A percentile compares a stretch with the other conserved stretches of the same genome.
phyloP scores from a whole-genome alignment of 2,329 filamentous ascomycete species.

The Chaetomium sp. region DNA sequence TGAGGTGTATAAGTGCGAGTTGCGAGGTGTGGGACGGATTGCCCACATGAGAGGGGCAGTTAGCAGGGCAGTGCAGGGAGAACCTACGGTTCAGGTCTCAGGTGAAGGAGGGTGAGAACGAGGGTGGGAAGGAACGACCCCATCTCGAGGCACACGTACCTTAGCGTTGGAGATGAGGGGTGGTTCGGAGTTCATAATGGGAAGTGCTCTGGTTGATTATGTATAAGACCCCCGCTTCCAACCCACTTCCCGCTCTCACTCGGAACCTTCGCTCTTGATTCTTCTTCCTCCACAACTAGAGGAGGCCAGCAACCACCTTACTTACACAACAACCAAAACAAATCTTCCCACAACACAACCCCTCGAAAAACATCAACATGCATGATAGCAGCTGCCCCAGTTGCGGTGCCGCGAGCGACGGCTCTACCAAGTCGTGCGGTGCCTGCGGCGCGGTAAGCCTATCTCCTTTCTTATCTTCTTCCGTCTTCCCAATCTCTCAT shows the following conservation, averaged over 20 bases:
- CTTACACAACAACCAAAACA: neutral
- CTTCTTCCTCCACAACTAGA: neutral
- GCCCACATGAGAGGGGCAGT: no score
- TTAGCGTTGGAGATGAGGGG: neutral
- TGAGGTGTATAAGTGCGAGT: no score
- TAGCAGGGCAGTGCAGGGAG: no score
- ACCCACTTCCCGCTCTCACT: neutral
- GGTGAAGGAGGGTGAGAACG: neutral
- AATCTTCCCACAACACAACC: neutral
- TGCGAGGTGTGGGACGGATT: no score
- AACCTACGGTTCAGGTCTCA: no score
- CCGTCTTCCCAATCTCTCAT: neutral
- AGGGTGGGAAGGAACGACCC: neutral
- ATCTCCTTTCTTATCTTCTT: neutral
- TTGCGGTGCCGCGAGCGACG: conserved; percentile 44
- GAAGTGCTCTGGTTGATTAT: neutral
- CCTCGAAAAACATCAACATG: conserved; percentile 27
- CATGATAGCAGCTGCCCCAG: conserved; percentile 47
- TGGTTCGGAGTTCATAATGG: neutral
- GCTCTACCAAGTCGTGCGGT: conserved; percentile 45
- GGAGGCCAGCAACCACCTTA: neutral
- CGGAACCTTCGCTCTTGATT: neutral
- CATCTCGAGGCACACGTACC: neutral
- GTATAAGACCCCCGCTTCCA: neutral
- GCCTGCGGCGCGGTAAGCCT: conserved; percentile 51